Conservation (phyloP, 371 early-diverging fungal genomes). For the Apophysomyces variabilis region DNA sequence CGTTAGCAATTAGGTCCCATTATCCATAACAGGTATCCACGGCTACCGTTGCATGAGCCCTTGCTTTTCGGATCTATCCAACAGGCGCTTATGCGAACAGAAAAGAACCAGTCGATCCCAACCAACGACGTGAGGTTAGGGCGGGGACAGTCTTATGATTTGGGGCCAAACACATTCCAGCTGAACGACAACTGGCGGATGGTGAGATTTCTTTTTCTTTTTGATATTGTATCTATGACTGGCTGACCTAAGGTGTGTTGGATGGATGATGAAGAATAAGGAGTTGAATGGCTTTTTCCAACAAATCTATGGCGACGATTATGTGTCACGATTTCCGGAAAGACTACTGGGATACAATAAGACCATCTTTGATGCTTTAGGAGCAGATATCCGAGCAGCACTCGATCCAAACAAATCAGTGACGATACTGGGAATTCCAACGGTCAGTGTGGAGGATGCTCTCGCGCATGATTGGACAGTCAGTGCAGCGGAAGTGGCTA, state of each 20-base stretch:
- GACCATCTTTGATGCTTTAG: slow-evolving; percentile 16
- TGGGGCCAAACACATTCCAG: slow-evolving; percentile 61
- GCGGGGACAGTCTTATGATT: slow-evolving; percentile 41
- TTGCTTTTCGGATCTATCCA: slow-evolving; percentile 60
- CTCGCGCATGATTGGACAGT: slow-evolving; percentile 24
- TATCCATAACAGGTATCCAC: slow-evolving; percentile 50
- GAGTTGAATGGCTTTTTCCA: slow-evolving; percentile 58
- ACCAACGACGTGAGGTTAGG: slow-evolving; percentile 38
- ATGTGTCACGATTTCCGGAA: slow-evolving; percentile 35
- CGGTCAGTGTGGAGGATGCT: slow-evolving; percentile 12
- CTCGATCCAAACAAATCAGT: slow-evolving; percentile 50
- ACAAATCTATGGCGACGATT: slow-evolving; percentile 57
- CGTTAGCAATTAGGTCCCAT: slow-evolving; percentile 62
- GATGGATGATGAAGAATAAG: slow-evolving; percentile 38
- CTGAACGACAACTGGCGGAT: slow-evolving; percentile 66
- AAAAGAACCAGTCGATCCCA: slow-evolving; percentile 41
- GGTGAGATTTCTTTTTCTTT: slow-evolving; percentile 34
- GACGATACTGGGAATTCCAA: slow-evolving; percentile 21
- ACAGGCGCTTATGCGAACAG: slow-evolving; percentile 59
- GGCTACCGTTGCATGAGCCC: slow-evolving; percentile 37
- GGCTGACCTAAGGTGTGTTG: too few relatives aligned
- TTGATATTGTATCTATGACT: not conserved
- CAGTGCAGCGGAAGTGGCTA: slow-evolving; percentile 18
- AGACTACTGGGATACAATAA: slow-evolving; percentile 23
- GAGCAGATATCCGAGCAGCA: slow-evolving; percentile 28